Percentiles rank a stretch among this genome's conserved stretches.
phyloP scores from a whole-genome alignment of 257 asterid species.

The Solanum chilense region DNA sequence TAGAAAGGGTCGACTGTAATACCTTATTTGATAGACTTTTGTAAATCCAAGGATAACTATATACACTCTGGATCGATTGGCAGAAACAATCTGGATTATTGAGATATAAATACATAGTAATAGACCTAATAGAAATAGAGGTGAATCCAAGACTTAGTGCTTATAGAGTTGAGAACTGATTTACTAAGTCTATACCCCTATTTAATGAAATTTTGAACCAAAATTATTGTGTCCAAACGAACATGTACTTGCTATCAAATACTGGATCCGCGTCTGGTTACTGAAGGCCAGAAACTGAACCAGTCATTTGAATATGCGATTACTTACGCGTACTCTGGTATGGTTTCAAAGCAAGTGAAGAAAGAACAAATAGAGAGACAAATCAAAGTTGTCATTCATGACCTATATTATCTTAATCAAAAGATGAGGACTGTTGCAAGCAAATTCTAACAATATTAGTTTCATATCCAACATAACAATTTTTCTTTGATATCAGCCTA shows the following conservation, averaged over 20 bases:
- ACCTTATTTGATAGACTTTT: background rate
- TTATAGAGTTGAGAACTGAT: too few relatives aligned
- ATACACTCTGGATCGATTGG: background rate
- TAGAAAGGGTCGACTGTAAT: too few relatives aligned
- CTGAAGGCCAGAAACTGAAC: background rate
- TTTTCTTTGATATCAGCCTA: background rate
- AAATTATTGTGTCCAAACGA: background rate
- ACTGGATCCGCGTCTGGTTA: background rate
- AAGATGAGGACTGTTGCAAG: background rate
- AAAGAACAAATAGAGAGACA: conserved; percentile 1
- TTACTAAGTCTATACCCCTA: too few relatives aligned
- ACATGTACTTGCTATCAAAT: background rate
- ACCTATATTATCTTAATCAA: background rate
- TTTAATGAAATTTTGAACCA: background rate
- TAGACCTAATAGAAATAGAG: background rate
- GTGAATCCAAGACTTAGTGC: background rate
- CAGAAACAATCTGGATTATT: background rate
- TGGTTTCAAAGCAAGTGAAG: background rate
- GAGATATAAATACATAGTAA: background rate
- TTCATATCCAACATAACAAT: background rate
- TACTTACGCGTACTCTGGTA: background rate
- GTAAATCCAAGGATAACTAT: background rate
- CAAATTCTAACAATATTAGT: conserved; percentile 1
- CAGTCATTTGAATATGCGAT: background rate
- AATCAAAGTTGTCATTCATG: conserved; percentile 1